Conservation (phyloP, 2,329 filamentous ascomycete species). For the Arachnomyces sp. region DNA sequence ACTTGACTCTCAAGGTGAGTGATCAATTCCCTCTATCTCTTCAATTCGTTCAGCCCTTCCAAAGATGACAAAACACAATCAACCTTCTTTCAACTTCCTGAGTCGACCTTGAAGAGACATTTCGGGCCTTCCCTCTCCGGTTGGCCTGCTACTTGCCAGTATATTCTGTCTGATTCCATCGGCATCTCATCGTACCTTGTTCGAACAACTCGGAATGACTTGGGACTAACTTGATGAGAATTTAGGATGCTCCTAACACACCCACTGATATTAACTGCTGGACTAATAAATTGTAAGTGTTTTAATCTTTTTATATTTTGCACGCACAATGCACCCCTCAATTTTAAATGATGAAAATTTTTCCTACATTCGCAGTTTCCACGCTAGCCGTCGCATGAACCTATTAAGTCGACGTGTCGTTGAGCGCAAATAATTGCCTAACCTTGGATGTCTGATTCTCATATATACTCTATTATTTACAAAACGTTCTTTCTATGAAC, state of each 20-base stretch:
- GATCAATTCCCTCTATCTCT: constrained; percentile 6
- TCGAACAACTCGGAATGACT: no score
- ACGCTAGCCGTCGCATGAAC: constrained; percentile 48
- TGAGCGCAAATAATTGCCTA: constrained; percentile 40
- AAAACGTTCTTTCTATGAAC: no score
- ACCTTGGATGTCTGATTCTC: constrained; percentile 47
- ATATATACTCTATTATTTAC: no score
- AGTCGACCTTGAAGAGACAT: constrained; percentile 62
- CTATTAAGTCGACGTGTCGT: constrained; percentile 38
- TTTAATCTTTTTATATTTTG: constrained; percentile 6
- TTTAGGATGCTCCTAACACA: no score
- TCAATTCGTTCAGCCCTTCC: constrained; percentile 14
- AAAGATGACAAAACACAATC: constrained; percentile 53
- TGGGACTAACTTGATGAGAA: no score
- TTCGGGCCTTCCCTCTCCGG: constrained; percentile 55
- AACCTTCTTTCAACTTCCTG: constrained; percentile 58
- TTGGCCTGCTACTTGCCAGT: constrained; percentile 66
- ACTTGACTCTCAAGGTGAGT: constrained; percentile 18
- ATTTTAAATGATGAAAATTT: constrained; percentile 44
- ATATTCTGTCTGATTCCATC: constrained; percentile 54
- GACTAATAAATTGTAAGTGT: constrained; percentile 18
- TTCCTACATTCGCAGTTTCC: constrained; percentile 58
- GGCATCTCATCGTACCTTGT: constrained; percentile 12
- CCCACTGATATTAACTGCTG: no score
- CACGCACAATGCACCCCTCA: constrained; percentile 3